Evolutionary conservation across 345 rosid species (phyloP), one percentile per base, ranked within the genome.

Genomic region (Clarkia xantiana): DNA sequence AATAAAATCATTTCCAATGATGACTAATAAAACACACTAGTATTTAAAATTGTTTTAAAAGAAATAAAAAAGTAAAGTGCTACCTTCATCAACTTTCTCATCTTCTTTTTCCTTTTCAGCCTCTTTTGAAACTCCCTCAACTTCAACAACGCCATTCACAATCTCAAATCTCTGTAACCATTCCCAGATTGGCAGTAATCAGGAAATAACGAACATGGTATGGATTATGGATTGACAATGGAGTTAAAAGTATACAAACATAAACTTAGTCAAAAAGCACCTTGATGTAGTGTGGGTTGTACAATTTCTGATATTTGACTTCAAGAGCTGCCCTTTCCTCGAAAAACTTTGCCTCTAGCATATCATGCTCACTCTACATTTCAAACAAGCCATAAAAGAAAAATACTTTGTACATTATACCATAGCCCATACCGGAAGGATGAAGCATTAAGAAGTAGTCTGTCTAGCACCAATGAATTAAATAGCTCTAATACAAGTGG

Each of bases 261-360:
- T 41, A 44, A 54, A 14, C 8, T 2, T 45, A 9, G 41, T 62
- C 48, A 23, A 11, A 23, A 18, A 4, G 22, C 49, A 83, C 96
- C 91, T 83, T 83, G 55, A 67, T 47, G 49, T 86, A 90, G n/a
- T 79, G 56, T 38, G 97, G 97, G 62, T 81, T 84, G 47, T 90
- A 90, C 44, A 79, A 9, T 62, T 77, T 83, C 55, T 86, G 96
- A 42, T 90, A 90, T 51, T 77, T 86, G 16, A 88, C 91, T 67
- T 90, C 93, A 7, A 86, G 78, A 10, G 77, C 93, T 45, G 88
- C 94, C 40, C 84, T 81, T 72, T 90, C 97, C 68, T 86, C 94
- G 40, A 83, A 81, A 46, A 90, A 90, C 34, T 83, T 83, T 2
- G 86, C 77, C 75, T 83, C 96, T 29, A 90, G 42, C 40, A 74